Base-by-base conservation (phyloP, 73 alveolate species). In the Paramecium tetraurelia region DNA sequence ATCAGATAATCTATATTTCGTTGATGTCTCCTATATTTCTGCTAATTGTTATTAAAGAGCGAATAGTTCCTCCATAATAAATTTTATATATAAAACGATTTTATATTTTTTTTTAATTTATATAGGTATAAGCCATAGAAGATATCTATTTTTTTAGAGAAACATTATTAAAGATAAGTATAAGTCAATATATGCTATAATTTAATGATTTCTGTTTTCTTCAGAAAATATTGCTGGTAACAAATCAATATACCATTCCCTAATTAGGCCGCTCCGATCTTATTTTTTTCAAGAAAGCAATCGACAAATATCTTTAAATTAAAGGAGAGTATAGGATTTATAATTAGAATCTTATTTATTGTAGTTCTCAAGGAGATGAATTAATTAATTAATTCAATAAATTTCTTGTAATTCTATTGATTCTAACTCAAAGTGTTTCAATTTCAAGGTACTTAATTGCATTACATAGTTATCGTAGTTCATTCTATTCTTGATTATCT, bases 61-160 rank as follows among this genome's bases (percentile, higher is more conserved):
- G 2, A 80, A 80, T 80, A 80, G 43, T 80, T 80, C 90, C 50
- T 80, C 90, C 90, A 80, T 80, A 75, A 63, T 63, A 22, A 63
- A 27, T 27, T 27, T 27, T 0, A 27, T 27, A 27, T 27, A 53
- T 63, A 63, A 63, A 63, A 63, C 84, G 84, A 63, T 63, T 63
- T 63, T 12, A 24, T 53, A n/a, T 53, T n/a, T 53, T 18, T 53
- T 3, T 53, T 53, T 53, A n/a, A 53, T 53, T 53, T 53, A n/a
- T 18, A 53, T 53, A 53, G n/a, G 18, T 53, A 53, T n/a, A 53
- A 14, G 14, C 21, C 7, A 38, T 38, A 38, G 11, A 38, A 38
- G 6, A 38, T 38, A 7, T 38, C 48, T 40, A 40, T 40, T 7
- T 40, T 40, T 40, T 40, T 6, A 3, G 48, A 27, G 16, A 40